Evolutionary conservation across 2,329 filamentous ascomycete genomes (phyloP).

Genomic region (Colletotrichum paranaense): DNA sequence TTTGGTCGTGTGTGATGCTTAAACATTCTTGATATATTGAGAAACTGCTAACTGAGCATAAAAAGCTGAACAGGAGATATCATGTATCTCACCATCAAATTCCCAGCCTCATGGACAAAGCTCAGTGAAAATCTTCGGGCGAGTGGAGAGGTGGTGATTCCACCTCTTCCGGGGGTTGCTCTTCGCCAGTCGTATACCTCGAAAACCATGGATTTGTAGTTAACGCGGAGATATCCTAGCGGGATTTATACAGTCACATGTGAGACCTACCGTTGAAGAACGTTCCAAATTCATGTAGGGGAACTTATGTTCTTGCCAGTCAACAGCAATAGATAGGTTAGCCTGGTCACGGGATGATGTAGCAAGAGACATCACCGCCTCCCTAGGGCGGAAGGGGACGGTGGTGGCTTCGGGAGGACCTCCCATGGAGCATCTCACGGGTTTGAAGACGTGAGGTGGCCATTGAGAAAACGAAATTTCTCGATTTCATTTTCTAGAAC

Average conservation of each 20-base stretch:
- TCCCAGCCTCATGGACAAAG: constrained; percentile 72
- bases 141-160: constrained; percentile 68
- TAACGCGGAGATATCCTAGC: constrained; percentile 92
- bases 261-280: constrained; percentile 32
- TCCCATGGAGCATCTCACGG: constrained; percentile 82
- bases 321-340: neutral
- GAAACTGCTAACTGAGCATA: neutral
- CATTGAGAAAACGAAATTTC: constrained; percentile 70
- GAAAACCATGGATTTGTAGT: constrained; percentile 79
- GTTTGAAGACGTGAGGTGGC: constrained; percentile 73
- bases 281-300: constrained; percentile 29
- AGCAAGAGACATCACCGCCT: constrained; percentile 26
- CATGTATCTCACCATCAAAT: constrained; percentile 91
- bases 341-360: constrained; percentile 12
- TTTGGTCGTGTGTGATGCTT: neutral
- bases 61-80: no score
- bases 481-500: constrained; percentile 44
- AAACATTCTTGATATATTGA: neutral
- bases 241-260: constrained; percentile 47
- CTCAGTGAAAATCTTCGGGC: constrained; percentile 84
- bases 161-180: constrained; percentile 67
- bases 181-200: constrained; percentile 96
- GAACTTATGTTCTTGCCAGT: neutral
- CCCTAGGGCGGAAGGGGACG: constrained; percentile 12
- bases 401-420: constrained; percentile 73